Base-by-base conservation (phyloP, 805 yeast species). In the Lipomyces yamadae region DNA sequence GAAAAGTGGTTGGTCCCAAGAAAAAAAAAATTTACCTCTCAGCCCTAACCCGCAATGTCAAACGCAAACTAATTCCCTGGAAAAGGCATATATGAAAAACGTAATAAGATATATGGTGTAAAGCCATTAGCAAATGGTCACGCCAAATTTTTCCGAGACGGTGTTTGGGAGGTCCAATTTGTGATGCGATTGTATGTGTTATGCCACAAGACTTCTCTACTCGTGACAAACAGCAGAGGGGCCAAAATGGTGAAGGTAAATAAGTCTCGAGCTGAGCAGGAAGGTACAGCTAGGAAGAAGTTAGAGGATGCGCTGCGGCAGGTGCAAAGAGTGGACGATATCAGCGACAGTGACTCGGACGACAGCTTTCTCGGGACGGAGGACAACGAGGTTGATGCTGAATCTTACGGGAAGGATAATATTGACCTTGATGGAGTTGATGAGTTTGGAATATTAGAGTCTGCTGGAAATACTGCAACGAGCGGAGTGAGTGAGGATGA, bases 341-440 rank as follows among this genome's bases (percentile, higher is more conserved):
- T 76, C 48, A 71, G 76, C 33, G 81, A 78, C 53, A 65, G 71
- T 54, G 76, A 72, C 42, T 75, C 73, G 66, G 72, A 64, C 72
- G 71, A 65, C 53, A 62, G 63, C 32, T 65, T 62, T 54, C 35
- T 70, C 62, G 67, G 67, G 18, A 74, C 74, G 34, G 67, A 72
- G 11, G 64, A 72, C 34, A 70, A 70, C 52, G 79, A 76, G 35
- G 74, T 72, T 8, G 81, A 76, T 32, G 69, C 70, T 35, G 63
- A 72, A 7, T 80, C 77, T 10, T 80, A 77, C 54, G 82, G 77
- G 35, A 80, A 78, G 30, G 81, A 29, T 13, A 45, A 6, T 13
- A 58, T 29, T 2, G 63, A 42, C 10, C 56, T 50, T 10, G 32
- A 39, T 39, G 59, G 18, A 3, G 48, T 61, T 34, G 62, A 65